Evolutionary conservation across 2,329 filamentous ascomycete genomes (phyloP).

Genomic region (Lecanicillium sp.): DNA sequence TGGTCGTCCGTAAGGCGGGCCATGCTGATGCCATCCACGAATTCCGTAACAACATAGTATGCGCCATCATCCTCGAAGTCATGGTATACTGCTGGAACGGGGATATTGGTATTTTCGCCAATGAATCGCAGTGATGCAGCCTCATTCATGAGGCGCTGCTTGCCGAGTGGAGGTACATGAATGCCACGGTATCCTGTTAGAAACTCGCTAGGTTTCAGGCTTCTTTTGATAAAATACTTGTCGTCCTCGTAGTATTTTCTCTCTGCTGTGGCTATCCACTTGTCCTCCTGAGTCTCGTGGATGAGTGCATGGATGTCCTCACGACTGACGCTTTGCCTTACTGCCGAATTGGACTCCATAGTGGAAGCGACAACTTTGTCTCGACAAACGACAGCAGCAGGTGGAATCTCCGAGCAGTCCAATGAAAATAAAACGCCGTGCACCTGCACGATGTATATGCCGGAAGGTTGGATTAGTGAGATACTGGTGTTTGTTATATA

Average conservation of each 20-base stretch:
- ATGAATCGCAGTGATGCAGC: slow-evolving; percentile 19
- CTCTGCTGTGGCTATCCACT: slow-evolving; percentile 18
- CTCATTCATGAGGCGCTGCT: slow-evolving; percentile 22
- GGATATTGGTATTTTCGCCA: slow-evolving; percentile 17
- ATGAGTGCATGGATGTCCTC: no score
- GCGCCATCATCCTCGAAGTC: slow-evolving; percentile 23
- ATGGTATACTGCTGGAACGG: slow-evolving; percentile 17
- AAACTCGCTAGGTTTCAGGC: slow-evolving; percentile 21
- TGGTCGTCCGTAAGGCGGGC: slow-evolving; percentile 17
- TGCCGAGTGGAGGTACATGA: slow-evolving; percentile 20
- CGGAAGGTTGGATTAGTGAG: no score
- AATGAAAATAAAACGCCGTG: no score
- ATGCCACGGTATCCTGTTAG: slow-evolving; percentile 17
- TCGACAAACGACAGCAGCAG: no score
- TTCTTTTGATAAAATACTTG: slow-evolving; percentile 22
- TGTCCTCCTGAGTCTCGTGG: slow-evolving; percentile 14
- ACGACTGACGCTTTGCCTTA: no score
- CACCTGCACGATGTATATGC: no score
- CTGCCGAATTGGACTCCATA: no score
- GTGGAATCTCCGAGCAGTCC: no score
- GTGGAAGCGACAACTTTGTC: no score
- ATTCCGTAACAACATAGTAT: slow-evolving; percentile 21
- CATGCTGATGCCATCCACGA: slow-evolving; percentile 22
- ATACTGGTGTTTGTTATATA: no score
- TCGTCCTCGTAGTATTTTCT: slow-evolving; percentile 21